Percentiles rank a stretch among this genome's conserved stretches.
Evolutionary conservation across 2,329 filamentous ascomycete genomes (phyloP).

Genomic region (Harringtonia aguacate): DNA sequence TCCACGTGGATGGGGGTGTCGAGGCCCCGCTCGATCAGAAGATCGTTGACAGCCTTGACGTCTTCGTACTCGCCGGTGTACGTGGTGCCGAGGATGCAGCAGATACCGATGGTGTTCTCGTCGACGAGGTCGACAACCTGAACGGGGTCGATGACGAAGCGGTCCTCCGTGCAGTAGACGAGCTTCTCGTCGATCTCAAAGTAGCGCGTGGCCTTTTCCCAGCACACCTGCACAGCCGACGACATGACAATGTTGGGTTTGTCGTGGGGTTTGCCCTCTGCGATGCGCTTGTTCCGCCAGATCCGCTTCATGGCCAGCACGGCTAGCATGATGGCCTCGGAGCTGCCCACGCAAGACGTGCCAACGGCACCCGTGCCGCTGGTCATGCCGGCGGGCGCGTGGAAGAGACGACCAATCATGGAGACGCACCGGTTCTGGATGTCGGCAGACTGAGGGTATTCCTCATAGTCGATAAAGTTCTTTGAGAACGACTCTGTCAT

Average conservation of each 20-base stretch:
- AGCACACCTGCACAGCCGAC: slow-evolving; percentile 91
- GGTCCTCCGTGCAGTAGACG: slow-evolving; percentile 48
- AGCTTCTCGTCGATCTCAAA: slow-evolving; percentile 90
- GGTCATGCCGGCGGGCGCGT: slow-evolving; percentile 50
- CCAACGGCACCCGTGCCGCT: slow-evolving; percentile 60
- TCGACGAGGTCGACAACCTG: slow-evolving; percentile 50
- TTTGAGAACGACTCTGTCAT: slow-evolving; percentile 89
- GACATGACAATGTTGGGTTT: slow-evolving; percentile 93
- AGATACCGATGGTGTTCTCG: slow-evolving; percentile 80
- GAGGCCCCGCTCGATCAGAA: slow-evolving; percentile 63
- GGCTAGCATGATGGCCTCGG: slow-evolving; percentile 76
- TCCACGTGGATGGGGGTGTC: slow-evolving; percentile 90
- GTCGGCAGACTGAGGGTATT: slow-evolving; percentile 70
- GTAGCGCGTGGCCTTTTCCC: slow-evolving; percentile 86
- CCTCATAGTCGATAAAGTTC: slow-evolving; percentile 90
- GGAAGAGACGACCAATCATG: slow-evolving; percentile 85
- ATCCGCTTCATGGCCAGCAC: slow-evolving; percentile 90
- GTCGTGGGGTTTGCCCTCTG: slow-evolving; percentile 69
- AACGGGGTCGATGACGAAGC: slow-evolving; percentile 53
- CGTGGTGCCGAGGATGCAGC: slow-evolving; percentile 80
- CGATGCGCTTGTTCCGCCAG: slow-evolving; percentile 80
- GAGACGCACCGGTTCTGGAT: slow-evolving; percentile 88
- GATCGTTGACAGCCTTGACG: slow-evolving; percentile 81
- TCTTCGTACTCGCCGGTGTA: slow-evolving; percentile 97
- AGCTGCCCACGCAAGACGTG: slow-evolving; percentile 81